Evolutionary conservation across 2,329 filamentous ascomycete species (phyloP), one percentile per base, ranked within the genome.

Genomic region (Alternaria sp.): DNA sequence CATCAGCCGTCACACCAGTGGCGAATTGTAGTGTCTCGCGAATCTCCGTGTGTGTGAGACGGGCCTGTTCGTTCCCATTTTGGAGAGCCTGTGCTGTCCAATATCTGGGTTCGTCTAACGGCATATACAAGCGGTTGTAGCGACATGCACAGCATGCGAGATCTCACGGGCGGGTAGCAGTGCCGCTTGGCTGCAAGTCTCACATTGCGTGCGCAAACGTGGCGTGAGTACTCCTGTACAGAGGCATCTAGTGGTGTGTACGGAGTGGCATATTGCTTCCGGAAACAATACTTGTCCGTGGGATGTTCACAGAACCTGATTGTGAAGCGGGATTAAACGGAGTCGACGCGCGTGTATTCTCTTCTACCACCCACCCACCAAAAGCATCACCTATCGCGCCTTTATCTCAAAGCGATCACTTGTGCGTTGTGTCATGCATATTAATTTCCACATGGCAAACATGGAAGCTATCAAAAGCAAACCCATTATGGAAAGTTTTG

Each of bases 1-100:
- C 41, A 54, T 57, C 68, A 65, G 53, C 60, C 67, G 65, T 63
- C 32, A 18, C 32, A 60, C 63, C 51, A 59, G 54, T 55, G 20
- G 44, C 22, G 18, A 46, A 46, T 45, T 46, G 57, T 38, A 12
- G 54, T 40, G 34, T 45, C 49, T 58, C 55, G 56, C 46, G 46
- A 54, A 54, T 53, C 51, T 55, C 27, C 55, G 41, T 32, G 48
- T 32, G 48, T 44, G 49, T 53, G 52, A 54, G 46, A 38, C 36
- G 14, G 20, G 43, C 14, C 9, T 34, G 9, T n/a, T 38, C 12
- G 20, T 10, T 50, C 16, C 20, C 9, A 38, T 16, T 32, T 2
- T 27, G 18, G 12, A 12, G 16, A 16, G 40, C 20, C 30, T 50
- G 46, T 38, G 46, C 36, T 41, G 40, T 36, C 45, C 27, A 48